These are phyloP conservation scores for Mycena venus DNA, from an alignment of 768 basidiomycete genomes.

Conservation along the genomic window DNA sequence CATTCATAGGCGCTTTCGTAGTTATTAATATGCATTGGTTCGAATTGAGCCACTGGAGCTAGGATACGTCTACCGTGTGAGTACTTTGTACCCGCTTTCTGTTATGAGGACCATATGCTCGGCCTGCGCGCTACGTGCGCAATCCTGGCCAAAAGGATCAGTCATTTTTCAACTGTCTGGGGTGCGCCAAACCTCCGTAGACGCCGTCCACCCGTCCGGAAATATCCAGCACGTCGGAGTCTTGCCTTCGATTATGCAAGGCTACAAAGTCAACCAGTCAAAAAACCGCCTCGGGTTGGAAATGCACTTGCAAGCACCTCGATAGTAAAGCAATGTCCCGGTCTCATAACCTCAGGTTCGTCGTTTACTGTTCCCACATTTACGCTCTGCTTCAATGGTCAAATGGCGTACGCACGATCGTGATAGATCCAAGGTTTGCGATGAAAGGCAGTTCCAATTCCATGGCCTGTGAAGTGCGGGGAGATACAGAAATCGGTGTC, in stretches of 20 bases:
- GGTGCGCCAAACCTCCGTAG: conserved; percentile 73
- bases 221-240: conserved; percentile 81
- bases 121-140: conserved; percentile 86
- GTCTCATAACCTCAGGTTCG: conserved; percentile 84
- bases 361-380: conserved; percentile 73
- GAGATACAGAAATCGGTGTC: conserved; percentile 70
- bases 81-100: conserved; percentile 79
- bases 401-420: conserved; percentile 59
- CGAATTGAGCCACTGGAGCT: too few species aligned
- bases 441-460: conserved; percentile 88
- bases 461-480: conserved; percentile 85
- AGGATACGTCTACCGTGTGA: conserved; percentile 77
- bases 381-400: background rate
- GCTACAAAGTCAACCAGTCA: conserved; percentile 54
- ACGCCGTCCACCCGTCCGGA: conserved; percentile 95
- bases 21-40: too few species aligned
- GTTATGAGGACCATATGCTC: conserved; percentile 94
- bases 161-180: background rate
- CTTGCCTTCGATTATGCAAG: conserved; percentile 81
- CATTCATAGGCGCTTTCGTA: too few species aligned
- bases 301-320: conserved; percentile 74
- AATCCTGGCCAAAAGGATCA: conserved; percentile 63
- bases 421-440: conserved; percentile 88
- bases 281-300: background rate
- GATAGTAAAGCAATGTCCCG: conserved; percentile 94